Evolutionary conservation across 73 alveolate genomes (phyloP).

Genomic region (Tetrahymena thermophila): DNA sequence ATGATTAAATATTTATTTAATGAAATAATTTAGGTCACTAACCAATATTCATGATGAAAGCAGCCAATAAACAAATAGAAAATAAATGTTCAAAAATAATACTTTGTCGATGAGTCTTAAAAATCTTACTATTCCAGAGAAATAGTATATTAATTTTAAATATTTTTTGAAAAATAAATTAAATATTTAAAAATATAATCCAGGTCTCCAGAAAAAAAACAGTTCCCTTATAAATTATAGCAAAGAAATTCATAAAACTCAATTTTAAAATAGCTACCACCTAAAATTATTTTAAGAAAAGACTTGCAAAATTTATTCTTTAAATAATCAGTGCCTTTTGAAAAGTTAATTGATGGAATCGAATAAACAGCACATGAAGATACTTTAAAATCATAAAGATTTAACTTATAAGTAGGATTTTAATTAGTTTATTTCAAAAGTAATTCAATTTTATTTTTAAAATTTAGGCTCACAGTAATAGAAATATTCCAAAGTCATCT

Average conservation of each 20-base stretch:
- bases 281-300: background rate
- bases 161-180: background rate
- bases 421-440: background rate
- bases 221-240: background rate
- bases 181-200: background rate
- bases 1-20: background rate
- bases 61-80: background rate
- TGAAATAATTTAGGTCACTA: background rate
- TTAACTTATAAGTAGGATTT: background rate
- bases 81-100: background rate
- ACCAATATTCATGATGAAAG: background rate
- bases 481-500: background rate
- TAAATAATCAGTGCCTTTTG: background rate
- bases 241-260: background rate
- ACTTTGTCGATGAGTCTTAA: background rate
- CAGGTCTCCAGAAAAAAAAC: background rate
- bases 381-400: background rate
- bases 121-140: background rate
- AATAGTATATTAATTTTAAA: background rate
- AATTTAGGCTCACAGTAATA: background rate
- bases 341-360: background rate
- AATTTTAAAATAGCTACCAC: background rate
- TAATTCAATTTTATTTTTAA: background rate
- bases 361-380: background rate
- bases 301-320: background rate